These are phyloP conservation scores for Rhodosorus marinus DNA, from an alignment of 23 red algal genomes.

Conservation along the genomic window DNA sequence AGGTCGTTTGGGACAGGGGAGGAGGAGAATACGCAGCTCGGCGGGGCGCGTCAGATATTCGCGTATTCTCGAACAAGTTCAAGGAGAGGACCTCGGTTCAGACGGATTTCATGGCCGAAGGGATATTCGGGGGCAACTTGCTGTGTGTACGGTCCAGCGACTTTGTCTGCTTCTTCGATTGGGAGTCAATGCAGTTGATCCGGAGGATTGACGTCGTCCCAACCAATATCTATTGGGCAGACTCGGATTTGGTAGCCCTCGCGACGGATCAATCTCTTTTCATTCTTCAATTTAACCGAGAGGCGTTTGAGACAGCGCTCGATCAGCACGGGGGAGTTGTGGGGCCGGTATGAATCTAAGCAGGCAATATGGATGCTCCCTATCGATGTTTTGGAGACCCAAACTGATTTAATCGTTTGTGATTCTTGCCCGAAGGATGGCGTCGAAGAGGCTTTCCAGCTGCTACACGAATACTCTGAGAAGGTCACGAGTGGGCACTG, in stretches of 20 bases:
- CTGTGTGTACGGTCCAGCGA: constrained; percentile 60
- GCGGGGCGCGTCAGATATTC: constrained; percentile 48
- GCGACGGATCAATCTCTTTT: constrained; percentile 44
- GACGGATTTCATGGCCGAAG: constrained; percentile 39
- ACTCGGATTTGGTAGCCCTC: constrained; percentile 49
- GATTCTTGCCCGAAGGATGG: too few species aligned
- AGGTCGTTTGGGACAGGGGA: constrained; percentile 95
- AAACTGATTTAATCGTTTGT: too few species aligned
- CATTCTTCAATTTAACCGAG: constrained; percentile 47
- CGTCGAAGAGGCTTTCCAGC: constrained; percentile 80
- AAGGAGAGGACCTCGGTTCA: constrained; percentile 74
- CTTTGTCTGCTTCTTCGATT: constrained; percentile 92
- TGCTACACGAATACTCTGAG: constrained; percentile 66
- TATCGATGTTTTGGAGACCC: too few species aligned
- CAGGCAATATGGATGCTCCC: too few species aligned
- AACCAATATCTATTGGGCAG: constrained; percentile 58
- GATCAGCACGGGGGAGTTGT: constrained; percentile 28
- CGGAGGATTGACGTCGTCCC: constrained; percentile 78
- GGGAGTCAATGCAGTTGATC: constrained; percentile 71
- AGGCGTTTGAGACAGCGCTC: constrained; percentile 40
- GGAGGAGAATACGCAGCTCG: constrained; percentile 65
- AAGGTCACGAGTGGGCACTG: constrained; percentile 46
- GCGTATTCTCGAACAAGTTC: constrained; percentile 65
- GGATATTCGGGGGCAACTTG: constrained; percentile 64
- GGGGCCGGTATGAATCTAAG: too few species aligned